These are phyloP conservation scores for Penicillium malachiteum DNA, from an alignment of 495 filamentous ascomycete genomes.

Conservation along the genomic window DNA sequence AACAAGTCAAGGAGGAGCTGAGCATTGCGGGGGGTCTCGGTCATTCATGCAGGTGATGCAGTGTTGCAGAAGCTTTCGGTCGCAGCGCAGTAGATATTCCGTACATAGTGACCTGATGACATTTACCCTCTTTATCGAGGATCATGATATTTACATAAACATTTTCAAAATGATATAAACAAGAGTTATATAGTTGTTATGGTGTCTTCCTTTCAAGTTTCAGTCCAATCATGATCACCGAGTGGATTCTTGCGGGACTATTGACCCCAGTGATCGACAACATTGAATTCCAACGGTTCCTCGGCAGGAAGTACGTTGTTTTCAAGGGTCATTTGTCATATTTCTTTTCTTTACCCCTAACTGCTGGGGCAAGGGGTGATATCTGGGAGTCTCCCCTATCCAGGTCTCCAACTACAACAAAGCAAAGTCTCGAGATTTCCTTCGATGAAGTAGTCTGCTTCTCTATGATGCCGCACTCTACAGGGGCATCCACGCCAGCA, in stretches of 20 bases:
- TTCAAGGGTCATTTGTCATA: too few species aligned
- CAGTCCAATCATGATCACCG: constrained; percentile 7
- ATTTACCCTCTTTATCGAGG: too few species aligned
- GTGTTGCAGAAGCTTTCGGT: constrained; percentile 46
- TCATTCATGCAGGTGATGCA: constrained; percentile 49
- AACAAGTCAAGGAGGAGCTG: constrained; percentile 54
- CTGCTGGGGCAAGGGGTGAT: too few species aligned
- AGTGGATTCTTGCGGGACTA: constrained; percentile 13
- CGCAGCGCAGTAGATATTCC: background rate
- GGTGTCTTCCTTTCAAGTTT: background rate
- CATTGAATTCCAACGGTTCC: background rate
- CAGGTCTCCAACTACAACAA: background rate
- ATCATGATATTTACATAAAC: too few species aligned
- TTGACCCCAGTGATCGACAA: constrained; percentile 16
- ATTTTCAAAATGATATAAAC: too few species aligned
- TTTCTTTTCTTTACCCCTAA: background rate
- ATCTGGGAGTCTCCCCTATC: background rate
- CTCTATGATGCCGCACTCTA: constrained; percentile 17
- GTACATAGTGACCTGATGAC: background rate
- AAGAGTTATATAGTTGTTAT: background rate
- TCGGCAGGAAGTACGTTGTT: too few species aligned
- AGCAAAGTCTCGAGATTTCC: background rate
- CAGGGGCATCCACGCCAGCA: constrained; percentile 16
- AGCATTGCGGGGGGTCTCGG: constrained; percentile 48
- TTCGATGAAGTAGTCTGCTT: background rate